Conservation (phyloP, 2,329 filamentous ascomycete genomes). For the Sporothrix humicola region DNA sequence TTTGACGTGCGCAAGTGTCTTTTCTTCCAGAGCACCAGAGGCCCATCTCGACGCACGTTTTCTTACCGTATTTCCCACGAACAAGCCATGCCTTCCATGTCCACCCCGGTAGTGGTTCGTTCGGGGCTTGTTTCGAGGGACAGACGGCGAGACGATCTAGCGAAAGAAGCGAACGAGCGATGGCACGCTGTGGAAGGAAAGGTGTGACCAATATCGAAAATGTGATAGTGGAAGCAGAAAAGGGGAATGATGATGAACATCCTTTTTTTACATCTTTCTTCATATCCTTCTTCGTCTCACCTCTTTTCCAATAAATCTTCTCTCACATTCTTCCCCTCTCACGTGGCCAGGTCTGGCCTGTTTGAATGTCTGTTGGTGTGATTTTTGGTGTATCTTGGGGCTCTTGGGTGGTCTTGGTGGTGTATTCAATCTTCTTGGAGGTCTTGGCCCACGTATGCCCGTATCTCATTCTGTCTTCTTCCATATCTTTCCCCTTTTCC, state of each 20-base stretch:
- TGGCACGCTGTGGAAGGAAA: slow-evolving; percentile 7
- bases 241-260: not conserved
- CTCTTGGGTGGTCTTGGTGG: not conserved
- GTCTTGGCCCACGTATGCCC: not conserved
- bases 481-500: not conserved
- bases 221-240: not conserved
- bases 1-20: slow-evolving; percentile 25
- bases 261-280: not conserved
- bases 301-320: not conserved
- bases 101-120: slow-evolving; percentile 18
- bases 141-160: not conserved
- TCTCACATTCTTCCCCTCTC: not conserved
- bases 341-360: slow-evolving; percentile 8
- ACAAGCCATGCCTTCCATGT: not conserved
- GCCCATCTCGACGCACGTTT: slow-evolving; percentile 2
- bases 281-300: not conserved
- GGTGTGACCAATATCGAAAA: not conserved
- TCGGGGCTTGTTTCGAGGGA: not conserved
- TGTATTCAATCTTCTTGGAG: not conserved
- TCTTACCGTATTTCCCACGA: not conserved
- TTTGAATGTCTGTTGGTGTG: not conserved
- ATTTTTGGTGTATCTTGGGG: not conserved
- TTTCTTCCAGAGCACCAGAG: not conserved
- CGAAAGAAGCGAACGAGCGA: slow-evolving; percentile 2
- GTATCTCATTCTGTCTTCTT: not conserved